Evolutionary conservation across 2,329 filamentous ascomycete genomes (phyloP).

Genomic region (Colletotrichum aenigma): DNA sequence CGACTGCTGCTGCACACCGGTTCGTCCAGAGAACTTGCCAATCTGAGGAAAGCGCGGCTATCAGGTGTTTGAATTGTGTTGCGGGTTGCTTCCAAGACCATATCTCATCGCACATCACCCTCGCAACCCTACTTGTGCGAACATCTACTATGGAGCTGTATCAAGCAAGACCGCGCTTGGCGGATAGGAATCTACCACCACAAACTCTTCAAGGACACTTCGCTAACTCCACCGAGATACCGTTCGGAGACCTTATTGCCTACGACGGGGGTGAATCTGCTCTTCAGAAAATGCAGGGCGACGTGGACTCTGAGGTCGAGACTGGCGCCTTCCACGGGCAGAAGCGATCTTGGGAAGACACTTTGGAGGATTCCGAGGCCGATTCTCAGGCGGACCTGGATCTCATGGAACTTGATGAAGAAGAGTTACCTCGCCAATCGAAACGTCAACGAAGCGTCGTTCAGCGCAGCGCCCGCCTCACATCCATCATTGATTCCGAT

Average conservation of each 20-base stretch:
- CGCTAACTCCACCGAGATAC: not conserved
- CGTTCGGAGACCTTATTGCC: not conserved
- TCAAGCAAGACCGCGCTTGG: not conserved
- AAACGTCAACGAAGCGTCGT: not conserved
- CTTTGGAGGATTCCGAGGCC: not conserved
- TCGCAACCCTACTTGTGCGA: not conserved
- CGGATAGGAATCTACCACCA: not conserved
- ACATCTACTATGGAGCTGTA: not conserved
- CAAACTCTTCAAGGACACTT: not conserved
- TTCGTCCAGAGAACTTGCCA: not conserved
- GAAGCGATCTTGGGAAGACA: constrained; percentile 5
- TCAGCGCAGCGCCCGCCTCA: not conserved
- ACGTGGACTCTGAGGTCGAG: not conserved
- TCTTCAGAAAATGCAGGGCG: not conserved
- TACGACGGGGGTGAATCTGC: constrained; percentile 5
- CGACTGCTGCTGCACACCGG: not conserved
- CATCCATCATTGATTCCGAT: not conserved
- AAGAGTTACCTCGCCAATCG: not conserved
- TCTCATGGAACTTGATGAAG: not conserved
- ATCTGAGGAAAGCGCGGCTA: not conserved
- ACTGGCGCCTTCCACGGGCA: not conserved
- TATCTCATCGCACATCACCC: not conserved
- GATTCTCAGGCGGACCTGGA: not conserved
- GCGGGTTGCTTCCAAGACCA: not conserved
- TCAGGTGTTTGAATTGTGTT: not conserved